phyloP scores from a whole-genome alignment of 495 filamentous ascomycete genomes.

The Clavariopsis aquatica region DNA sequence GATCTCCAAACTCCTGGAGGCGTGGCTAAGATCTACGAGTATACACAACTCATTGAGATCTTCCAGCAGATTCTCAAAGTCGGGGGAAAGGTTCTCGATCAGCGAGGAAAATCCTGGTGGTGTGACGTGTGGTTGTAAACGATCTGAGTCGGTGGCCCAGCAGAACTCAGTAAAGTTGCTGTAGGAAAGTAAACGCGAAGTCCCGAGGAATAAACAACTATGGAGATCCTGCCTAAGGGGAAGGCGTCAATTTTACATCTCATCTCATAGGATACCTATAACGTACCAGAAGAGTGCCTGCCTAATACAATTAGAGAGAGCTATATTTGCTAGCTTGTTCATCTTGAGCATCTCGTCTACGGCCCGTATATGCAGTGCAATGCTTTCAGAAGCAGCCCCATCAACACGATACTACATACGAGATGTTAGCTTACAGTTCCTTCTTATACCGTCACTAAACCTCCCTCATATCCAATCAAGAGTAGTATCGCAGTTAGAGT shows the following conservation, averaged over 20 bases:
- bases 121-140: background rate
- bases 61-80: background rate
- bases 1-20: background rate
- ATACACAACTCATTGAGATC: slow-evolving; percentile 19
- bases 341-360: background rate
- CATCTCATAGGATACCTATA: background rate
- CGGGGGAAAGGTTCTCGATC: background rate
- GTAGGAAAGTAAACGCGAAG: slow-evolving; percentile 7
- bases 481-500: slow-evolving; percentile 19
- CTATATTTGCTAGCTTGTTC: background rate
- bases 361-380: slow-evolving; percentile 6
- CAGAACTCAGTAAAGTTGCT: slow-evolving; percentile 1
- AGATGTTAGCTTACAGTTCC: background rate
- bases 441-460: background rate
- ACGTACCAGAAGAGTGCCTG: slow-evolving; percentile 21
- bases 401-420: slow-evolving; percentile 18
- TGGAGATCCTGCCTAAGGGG: slow-evolving; percentile 21
- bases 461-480: slow-evolving; percentile 23
- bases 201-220: slow-evolving; percentile 13
- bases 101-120: slow-evolving; percentile 10
- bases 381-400: background rate
- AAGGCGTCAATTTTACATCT: background rate
- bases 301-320: background rate
- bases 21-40: background rate
- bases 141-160: background rate